Percentiles rank a stretch among this genome's conserved stretches.
Evolutionary conservation across 495 filamentous ascomycete genomes (phyloP).

Genomic region (Choiromyces venosus): DNA sequence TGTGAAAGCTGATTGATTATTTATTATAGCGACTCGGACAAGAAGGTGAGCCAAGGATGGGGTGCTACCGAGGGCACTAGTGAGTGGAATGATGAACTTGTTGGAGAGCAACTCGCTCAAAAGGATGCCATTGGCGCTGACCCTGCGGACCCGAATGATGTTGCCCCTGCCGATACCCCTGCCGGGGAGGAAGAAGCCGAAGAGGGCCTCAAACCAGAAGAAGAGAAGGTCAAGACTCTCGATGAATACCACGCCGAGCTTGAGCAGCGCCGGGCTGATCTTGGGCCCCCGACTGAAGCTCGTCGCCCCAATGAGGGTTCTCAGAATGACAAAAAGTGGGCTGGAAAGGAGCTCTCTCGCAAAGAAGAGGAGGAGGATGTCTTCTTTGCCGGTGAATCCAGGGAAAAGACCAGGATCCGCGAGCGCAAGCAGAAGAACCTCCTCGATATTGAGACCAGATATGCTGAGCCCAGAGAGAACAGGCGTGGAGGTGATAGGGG

Average conservation of each 20-base stretch:
- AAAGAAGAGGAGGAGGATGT: conserved; percentile 61
- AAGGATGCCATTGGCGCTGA: conserved; percentile 63
- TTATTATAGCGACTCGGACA: conserved; percentile 68
- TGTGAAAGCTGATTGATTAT: conserved; percentile 23
- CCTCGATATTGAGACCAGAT: conserved; percentile 79
- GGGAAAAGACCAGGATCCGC: conserved; percentile 71
- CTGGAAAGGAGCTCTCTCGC: conserved; percentile 69
- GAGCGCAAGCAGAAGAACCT: conserved; percentile 88
- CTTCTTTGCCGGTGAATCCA: conserved; percentile 75
- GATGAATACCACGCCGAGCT: conserved; percentile 80
- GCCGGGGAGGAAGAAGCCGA: conserved; percentile 47
- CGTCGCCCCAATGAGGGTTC: conserved; percentile 87
- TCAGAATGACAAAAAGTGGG: conserved; percentile 83
- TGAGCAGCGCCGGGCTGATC: conserved; percentile 71
- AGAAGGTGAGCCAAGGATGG: conserved; percentile 89
- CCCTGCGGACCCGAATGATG: conserved; percentile 41
- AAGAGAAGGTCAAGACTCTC: conserved; percentile 84
- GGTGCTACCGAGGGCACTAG: conserved; percentile 71
- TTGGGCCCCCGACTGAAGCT: conserved; percentile 57
- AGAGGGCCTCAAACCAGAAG: conserved; percentile 52
- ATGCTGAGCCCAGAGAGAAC: conserved; percentile 56
- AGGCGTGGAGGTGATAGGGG: conserved; percentile 49
- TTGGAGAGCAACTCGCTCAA: conserved; percentile 78
- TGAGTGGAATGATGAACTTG: conserved; percentile 82
- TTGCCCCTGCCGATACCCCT: conserved; percentile 41